Percentiles rank a stretch among this genome's conserved stretches.
Conservation (phyloP, 345 rosid genomes). For the Acer campestre region DNA sequence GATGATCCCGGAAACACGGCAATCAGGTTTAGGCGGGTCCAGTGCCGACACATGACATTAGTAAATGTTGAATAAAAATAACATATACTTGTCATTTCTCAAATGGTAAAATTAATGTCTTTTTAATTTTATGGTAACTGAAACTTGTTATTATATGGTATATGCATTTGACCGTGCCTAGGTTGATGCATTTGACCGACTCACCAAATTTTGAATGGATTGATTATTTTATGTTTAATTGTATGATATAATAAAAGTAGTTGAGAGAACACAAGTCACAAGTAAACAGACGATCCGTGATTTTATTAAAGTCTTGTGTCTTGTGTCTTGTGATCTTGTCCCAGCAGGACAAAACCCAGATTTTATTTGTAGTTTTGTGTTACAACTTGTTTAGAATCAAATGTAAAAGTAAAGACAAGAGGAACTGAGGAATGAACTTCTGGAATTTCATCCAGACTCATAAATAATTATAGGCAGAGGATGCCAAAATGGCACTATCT, state of each 20-base stretch:
- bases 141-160: not conserved
- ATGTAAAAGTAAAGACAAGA: not conserved
- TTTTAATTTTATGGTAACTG: no score
- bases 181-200: not conserved
- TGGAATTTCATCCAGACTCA: no score
- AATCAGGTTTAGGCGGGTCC: not conserved
- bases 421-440: not conserved
- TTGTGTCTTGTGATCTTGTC: no score
- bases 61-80: not conserved
- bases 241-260: no score
- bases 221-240: no score
- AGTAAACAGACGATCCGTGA: not conserved
- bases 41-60: conserved; percentile 5
- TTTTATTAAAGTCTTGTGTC: no score
- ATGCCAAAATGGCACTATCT: not conserved
- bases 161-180: not conserved
- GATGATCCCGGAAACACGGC: not conserved
- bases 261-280: no score
- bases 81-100: no score
- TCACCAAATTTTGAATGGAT: no score
- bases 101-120: not conserved
- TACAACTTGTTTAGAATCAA: not conserved
- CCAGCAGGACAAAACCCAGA: not conserved
- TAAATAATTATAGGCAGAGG: not conserved
- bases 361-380: not conserved